A percentile compares a stretch with the other conserved stretches of the same genome.
These are phyloP conservation scores for Pyricularia pennisetigena DNA, from an alignment of 2,329 filamentous ascomycete genomes.

Conservation along the genomic window DNA sequence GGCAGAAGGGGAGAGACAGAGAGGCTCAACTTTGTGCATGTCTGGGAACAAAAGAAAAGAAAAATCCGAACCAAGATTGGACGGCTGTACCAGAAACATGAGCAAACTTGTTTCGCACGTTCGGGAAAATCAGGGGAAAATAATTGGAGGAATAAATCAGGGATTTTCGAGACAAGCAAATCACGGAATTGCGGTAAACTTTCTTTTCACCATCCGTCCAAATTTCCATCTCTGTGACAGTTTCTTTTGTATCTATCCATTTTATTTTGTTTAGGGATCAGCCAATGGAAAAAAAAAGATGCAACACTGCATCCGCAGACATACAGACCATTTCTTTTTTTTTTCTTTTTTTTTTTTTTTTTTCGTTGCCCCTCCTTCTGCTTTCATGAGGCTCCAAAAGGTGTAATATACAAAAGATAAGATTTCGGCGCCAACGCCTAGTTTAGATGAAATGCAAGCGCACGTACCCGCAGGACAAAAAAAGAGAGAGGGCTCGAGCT, in stretches of 20 bases:
- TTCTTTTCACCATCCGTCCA: not conserved
- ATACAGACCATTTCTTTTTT: not conserved
- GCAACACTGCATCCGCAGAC: not conserved
- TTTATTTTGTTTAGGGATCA: too few relatives aligned
- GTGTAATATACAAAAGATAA: not conserved
- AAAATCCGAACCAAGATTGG: not conserved
- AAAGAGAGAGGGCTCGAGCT: not conserved
- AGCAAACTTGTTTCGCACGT: not conserved
- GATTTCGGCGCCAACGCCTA: not conserved
- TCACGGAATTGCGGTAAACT: not conserved
- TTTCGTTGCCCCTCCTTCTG: too few relatives aligned
- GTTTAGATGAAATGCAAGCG: not conserved
- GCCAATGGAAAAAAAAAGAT: not conserved
- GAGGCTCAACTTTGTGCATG: not conserved
- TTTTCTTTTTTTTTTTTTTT: too few relatives aligned
- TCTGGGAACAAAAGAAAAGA: not conserved
- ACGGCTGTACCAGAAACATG: not conserved
- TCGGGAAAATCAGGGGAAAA: not conserved
- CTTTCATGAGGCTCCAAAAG: not conserved
- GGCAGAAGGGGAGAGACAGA: too few relatives aligned
- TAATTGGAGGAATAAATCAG: not conserved
- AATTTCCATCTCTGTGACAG: not conserved
- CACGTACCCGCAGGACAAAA: not conserved
- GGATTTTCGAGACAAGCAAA: not conserved
- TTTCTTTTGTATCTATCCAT: not conserved